Base-by-base conservation (phyloP, 2,329 filamentous ascomycete genomes). In the Dactylonectria macrodidyma region DNA sequence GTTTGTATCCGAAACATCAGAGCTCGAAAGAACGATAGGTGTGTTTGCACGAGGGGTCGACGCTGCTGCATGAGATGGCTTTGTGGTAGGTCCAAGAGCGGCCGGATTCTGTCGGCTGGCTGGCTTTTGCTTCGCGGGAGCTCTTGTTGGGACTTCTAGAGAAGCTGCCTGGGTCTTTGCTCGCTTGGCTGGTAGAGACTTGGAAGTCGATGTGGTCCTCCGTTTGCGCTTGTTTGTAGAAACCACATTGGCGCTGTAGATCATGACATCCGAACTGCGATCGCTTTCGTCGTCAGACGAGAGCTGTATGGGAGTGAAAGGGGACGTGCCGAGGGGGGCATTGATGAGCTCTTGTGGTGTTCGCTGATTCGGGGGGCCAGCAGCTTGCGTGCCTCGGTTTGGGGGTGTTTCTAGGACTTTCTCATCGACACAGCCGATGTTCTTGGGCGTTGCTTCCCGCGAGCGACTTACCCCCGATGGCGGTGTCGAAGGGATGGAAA, bases 251-350 rank as follows among this genome's bases (percentile, higher is more conserved):
- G 71, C 61, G 10, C 68, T 54, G 30, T 62, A 51, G 9, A 73
- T 68, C 59, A 68, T 47, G 19, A 65, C 70, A 5, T 74, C 73
- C 11, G 71, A 71, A 5, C 73, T 73, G 12, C 69, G 69, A 47
- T 30, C 26, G 26, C 59, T 67, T 8, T 69, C 69, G 14, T 60
- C 55, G 6, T 30, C 58, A 8, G 74, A 76, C 2, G 71, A 73
- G 10, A 76, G 66, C 11, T 66, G 65, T 33, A 75, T 73, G 5
- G 74, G 66, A 2, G 66, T 59, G 14, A 55, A 55, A 2, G 70
- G 73, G 12, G 74, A 74, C 14, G n/a, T 52, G 24, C 65, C 74
- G 16, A 55, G 54, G 7, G 46, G 16, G 3, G 62, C 59, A 19
- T 64, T 62, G 5, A 24, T 38, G 3, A 19, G 30, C 57, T 58